Conservation (phyloP, 768 basidiomycete species). For the Asterophora lycoperdoides region DNA sequence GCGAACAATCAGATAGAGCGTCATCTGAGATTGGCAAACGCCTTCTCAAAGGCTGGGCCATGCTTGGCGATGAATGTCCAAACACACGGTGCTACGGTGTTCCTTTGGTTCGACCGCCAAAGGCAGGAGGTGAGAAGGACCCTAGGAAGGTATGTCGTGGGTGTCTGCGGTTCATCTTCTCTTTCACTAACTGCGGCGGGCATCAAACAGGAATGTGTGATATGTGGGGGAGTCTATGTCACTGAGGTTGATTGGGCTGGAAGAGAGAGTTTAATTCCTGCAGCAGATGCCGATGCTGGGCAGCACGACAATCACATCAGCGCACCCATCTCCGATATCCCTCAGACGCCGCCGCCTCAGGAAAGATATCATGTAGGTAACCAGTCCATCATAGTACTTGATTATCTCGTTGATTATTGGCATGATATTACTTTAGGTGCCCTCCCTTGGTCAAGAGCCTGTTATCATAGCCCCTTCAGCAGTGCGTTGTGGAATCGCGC, state of each 20-base stretch:
- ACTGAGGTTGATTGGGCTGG: slow-evolving; percentile 50
- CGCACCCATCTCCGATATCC: background rate
- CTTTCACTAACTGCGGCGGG: slow-evolving; percentile 1
- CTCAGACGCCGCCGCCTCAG: background rate
- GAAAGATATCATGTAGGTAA: slow-evolving; percentile 10
- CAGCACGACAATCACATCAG: background rate
- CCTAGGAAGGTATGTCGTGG: slow-evolving; percentile 53
- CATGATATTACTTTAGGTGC: background rate
- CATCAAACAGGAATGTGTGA: slow-evolving; percentile 66
- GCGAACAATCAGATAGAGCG: slow-evolving; percentile 78
- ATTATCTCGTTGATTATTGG: background rate
- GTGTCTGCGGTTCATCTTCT: background rate
- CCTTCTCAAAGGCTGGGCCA: slow-evolving; percentile 79
- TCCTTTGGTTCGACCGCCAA: slow-evolving; percentile 80
- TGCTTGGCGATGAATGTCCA: slow-evolving; percentile 85
- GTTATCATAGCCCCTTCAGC: background rate
- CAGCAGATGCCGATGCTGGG: background rate
- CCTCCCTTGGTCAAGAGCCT: background rate
- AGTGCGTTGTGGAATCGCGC: background rate
- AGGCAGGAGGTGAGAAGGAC: slow-evolving; percentile 53
- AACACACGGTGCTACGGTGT: slow-evolving; percentile 68
- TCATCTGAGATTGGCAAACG: slow-evolving; percentile 76
- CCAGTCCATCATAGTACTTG: background rate
- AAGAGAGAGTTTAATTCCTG: slow-evolving; percentile 39
- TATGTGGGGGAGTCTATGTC: slow-evolving; percentile 60